Evolutionary conservation across 176 grass and related monocot genomes (phyloP), one percentile per base, ranked within the genome.

Genomic region (Carex parvula): DNA sequence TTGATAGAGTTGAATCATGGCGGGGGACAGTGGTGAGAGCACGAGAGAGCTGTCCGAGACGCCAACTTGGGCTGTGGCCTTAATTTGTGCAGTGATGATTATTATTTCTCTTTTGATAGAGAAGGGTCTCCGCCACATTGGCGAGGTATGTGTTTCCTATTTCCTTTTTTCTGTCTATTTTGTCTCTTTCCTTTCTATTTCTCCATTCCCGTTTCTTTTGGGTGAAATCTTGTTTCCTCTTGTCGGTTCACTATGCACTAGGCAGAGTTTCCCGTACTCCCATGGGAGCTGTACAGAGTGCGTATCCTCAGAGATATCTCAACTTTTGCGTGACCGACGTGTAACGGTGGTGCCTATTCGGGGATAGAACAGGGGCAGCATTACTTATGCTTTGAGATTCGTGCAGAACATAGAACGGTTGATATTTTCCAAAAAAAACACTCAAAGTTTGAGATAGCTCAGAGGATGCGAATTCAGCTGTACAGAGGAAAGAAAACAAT

Each of bases 51-150:
- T 97, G 60, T 79, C 69, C 86, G 29, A 88, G 2, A 94, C 94
- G 33, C 94, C 91, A 39, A 93, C 89, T 26, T 97, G 94, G 94
- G 89, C 94, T 59, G 94, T 97, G 84, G 91, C 90, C 6, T 0
- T 97, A 0, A 89, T 97, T 21, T 90, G 86, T 68, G 20, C 88
- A 32, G 74, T 87, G 76, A 93, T 97, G 50, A 85, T 97, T 37
- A 48, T 90, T 50, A 5, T 97, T 63, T 97, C 91, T 74, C 59
- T 97, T 64, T 78, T 86, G 70, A 79, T 97, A 20, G 94, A 97
- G 88, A 87, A 93, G 65, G 91, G 69, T 8, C 88, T 96, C 58
- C 87, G 93, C 87, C 87, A 62, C 76, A 79, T 97, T 37, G 79
- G 89, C 7, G 79, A 97, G 57, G 94, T 97, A 88, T 61, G 80